These are phyloP conservation scores for Ambrosia trifida DNA, from an alignment of 129 eudicot species.

Conservation along the genomic window DNA sequence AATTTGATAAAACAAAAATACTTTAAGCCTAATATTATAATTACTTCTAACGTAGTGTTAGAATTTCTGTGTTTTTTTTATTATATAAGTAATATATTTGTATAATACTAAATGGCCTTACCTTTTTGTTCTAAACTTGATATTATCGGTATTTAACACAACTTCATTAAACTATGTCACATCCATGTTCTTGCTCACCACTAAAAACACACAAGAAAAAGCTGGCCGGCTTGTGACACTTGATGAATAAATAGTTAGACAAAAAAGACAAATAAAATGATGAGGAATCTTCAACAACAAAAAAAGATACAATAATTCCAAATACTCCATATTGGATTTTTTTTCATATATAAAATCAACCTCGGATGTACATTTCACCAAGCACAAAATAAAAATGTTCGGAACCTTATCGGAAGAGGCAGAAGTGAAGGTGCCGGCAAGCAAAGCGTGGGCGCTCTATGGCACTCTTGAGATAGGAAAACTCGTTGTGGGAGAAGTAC, in stretches of 20 bases:
- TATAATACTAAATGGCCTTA: too few relatives aligned
- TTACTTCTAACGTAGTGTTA: too few relatives aligned
- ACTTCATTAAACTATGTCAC: neutral
- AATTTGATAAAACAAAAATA: too few relatives aligned
- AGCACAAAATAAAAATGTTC: conserved; percentile 26
- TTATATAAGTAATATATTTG: too few relatives aligned
- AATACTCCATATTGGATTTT: neutral
- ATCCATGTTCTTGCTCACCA: neutral
- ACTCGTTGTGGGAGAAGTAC: conserved; percentile 12
- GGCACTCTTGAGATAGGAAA: conserved; percentile 36
- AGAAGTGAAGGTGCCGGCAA: conserved; percentile 37
- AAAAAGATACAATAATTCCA: neutral
- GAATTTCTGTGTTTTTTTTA: too few relatives aligned
- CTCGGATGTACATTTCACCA: conserved; percentile 7
- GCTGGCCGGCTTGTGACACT: neutral
- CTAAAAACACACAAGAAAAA: neutral
- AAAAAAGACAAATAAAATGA: neutral
- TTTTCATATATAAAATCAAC: neutral
- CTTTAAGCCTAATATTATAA: too few relatives aligned
- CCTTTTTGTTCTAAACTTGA: too few relatives aligned
- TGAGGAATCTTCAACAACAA: neutral
- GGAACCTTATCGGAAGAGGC: conserved; percentile 35
- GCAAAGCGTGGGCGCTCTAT: conserved; percentile 36
- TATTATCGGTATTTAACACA: too few relatives aligned
- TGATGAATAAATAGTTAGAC: neutral